Conservation (phyloP, 2,329 filamentous ascomycete genomes). For the Aspergillus glaucus region DNA sequence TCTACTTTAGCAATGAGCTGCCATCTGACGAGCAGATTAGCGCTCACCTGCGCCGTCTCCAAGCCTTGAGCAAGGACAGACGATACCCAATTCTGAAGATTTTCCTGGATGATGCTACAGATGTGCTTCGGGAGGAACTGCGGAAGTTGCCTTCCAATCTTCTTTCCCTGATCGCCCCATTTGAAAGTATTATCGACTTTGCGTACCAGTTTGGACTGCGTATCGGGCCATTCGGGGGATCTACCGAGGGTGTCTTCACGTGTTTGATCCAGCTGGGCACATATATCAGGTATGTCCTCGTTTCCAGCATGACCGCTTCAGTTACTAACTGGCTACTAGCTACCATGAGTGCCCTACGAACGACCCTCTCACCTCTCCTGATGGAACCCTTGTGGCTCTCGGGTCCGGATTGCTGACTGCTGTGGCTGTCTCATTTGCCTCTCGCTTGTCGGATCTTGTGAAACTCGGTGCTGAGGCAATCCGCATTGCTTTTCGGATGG, state of each 20-base stretch:
- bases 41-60: slow-evolving; percentile 35
- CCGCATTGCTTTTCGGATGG: slow-evolving; percentile 43
- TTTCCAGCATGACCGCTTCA: not conserved
- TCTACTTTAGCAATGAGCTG: slow-evolving; percentile 48
- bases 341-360: slow-evolving; percentile 5
- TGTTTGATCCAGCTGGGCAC: slow-evolving; percentile 35
- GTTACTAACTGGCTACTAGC: not conserved
- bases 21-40: slow-evolving; percentile 38
- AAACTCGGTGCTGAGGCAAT: slow-evolving; percentile 37
- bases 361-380: slow-evolving; percentile 1
- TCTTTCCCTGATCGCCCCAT: slow-evolving; percentile 15
- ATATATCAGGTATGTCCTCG: slow-evolving; percentile 39
- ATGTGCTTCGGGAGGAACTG: slow-evolving; percentile 38
- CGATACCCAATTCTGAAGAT: slow-evolving; percentile 30
- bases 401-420: slow-evolving; percentile 42
- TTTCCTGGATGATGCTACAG: slow-evolving; percentile 40
- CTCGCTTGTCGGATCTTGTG: slow-evolving; percentile 34
- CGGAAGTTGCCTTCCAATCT: slow-evolving; percentile 10
- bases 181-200: slow-evolving; percentile 14
- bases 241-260: slow-evolving; percentile 44
- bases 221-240: slow-evolving; percentile 36
- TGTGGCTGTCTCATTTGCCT: slow-evolving; percentile 38
- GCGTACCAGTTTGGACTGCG: slow-evolving; percentile 24
- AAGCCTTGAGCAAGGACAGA: slow-evolving; percentile 36
- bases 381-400: slow-evolving; percentile 26